Base-by-base conservation (phyloP, 164 flowering plant species). In the Houttuynia cordata region DNA sequence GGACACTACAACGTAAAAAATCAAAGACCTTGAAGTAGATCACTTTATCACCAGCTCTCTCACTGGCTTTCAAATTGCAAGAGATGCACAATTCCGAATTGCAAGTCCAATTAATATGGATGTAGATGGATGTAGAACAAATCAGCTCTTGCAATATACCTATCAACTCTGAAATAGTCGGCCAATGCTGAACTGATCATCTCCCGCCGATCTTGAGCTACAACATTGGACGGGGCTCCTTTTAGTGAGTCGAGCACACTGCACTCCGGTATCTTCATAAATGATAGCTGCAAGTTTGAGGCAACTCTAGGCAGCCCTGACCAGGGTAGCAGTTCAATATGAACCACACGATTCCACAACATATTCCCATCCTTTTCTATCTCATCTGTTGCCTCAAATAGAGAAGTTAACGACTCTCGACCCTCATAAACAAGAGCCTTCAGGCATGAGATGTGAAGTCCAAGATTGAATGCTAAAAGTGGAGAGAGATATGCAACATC, bases 231-330 rank as follows among this genome's bases (percentile, higher is more conserved):
- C 1, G 92, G 82, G 57, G 59, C 66, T 53, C 74, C 82, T 72
- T 63, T 84, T 1, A 89, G 74, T 59, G 88, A 76, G 54, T 86
- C 84, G 58, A 92, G 80, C 63, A 68, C 75, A 59, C 96, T 87
- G 78, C 93, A 89, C 68, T 89, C 83, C 22, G 98, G 98, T 62
- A 87, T 79, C 75, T 85, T 89, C 59, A 92, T 87, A 73, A 87
- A 92, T 47, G 96, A 84, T 66, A 62, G 82, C 73, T 93, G 83
- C 76, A 92, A 71, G 65, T 87, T 95, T 41, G 96, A 92, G 21
- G 96, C 98, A 78, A 70, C 87, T 24, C 68, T 76, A 19, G 91
- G 96, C 57, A 75, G 21, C 59, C 57, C 61, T 53, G 60, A 24
- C 66, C 74, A 71, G 47, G 87, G 79, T 68, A 77, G 64, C 72